Conservation (phyloP, 2,329 filamentous ascomycete genomes). For the Microcyclospora tardicrescens region DNA sequence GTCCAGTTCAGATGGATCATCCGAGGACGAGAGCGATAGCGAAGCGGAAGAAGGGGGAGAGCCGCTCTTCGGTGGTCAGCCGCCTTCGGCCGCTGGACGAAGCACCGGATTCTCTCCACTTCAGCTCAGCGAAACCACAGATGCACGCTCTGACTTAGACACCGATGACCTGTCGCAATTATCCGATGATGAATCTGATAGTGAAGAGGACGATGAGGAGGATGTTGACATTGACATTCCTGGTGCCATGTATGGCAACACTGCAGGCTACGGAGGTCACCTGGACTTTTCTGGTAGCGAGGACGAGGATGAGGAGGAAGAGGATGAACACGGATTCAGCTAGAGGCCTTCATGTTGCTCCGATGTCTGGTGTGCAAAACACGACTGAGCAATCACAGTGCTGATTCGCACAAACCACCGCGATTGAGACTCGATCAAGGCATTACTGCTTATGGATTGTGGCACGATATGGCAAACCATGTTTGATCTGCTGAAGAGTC, state of each 20-base stretch:
- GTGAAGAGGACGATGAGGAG: not conserved
- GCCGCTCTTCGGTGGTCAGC: not conserved
- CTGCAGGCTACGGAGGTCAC: not conserved
- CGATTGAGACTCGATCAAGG: too few relatives aligned
- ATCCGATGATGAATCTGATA: not conserved
- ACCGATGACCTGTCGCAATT: slow-evolving; percentile 2
- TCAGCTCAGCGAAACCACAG: not conserved
- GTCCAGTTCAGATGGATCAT: too few relatives aligned
- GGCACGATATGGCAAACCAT: too few relatives aligned
- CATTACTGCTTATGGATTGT: too few relatives aligned
- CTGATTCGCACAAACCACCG: too few relatives aligned
- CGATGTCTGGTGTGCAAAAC: too few relatives aligned
- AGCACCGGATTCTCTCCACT: too few relatives aligned
- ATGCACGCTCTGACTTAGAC: not conserved
- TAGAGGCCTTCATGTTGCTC: too few relatives aligned
- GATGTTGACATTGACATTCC: not conserved
- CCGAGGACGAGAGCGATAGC: not conserved
- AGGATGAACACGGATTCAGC: too few relatives aligned
- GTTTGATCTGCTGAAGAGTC: too few relatives aligned
- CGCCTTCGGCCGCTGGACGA: too few relatives aligned
- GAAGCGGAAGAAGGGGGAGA: not conserved
- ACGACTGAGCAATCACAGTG: too few relatives aligned
- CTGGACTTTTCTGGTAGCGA: not conserved
- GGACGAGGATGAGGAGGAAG: slow-evolving; percentile 1
- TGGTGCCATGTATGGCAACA: not conserved